Conservation (phyloP, 768 basidiomycete species). For the Suillus subluteus region DNA sequence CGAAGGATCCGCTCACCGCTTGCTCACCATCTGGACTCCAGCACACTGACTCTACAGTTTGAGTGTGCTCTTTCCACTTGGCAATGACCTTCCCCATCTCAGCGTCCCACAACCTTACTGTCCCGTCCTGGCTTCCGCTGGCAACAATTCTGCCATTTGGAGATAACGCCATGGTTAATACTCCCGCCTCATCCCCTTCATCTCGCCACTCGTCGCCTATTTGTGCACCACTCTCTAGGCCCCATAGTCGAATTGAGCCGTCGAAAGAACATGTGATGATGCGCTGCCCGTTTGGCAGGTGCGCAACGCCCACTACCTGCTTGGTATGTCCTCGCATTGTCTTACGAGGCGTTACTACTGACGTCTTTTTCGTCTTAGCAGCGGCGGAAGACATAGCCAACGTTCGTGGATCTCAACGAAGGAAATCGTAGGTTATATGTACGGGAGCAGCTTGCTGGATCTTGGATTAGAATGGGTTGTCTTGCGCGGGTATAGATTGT, state of each 20-base stretch:
- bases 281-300: background rate
- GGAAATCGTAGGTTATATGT: background rate
- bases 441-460: background rate
- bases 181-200: background rate
- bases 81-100: background rate
- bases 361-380: background rate
- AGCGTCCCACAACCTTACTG: background rate
- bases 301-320: background rate
- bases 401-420: background rate
- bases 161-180: background rate
- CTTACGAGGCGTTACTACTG: background rate
- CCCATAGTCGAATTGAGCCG: conserved; percentile 17
- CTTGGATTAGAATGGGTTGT: background rate
- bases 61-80: background rate
- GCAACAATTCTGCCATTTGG: background rate
- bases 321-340: background rate
- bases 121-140: background rate
- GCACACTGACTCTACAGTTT: background rate
- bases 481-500: background rate
- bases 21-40: conserved; percentile 14
- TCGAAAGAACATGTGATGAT: conserved; percentile 15
- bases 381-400: background rate
- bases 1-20: conserved; percentile 16
- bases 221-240: conserved; percentile 30
- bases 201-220: conserved; percentile 15